Evolutionary conservation across 495 filamentous ascomycete species (phyloP), one percentile per base, ranked within the genome.

Genomic region (Tuber umbilicatum): DNA sequence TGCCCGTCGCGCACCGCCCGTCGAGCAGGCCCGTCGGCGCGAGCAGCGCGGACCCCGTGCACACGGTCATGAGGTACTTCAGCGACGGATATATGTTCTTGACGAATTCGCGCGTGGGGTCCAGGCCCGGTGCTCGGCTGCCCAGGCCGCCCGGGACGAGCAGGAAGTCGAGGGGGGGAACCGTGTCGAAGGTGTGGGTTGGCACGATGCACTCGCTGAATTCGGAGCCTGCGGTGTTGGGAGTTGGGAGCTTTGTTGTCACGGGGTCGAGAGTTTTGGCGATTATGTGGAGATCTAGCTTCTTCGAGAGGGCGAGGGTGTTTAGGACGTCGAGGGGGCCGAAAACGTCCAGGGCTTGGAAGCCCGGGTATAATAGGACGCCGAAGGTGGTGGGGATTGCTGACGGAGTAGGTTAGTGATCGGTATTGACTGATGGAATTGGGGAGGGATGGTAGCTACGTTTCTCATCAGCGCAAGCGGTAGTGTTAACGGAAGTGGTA

Each of bases 121-220:
- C 79, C 69, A 83, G 83, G 23, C 72, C 74, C 17, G 84, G 77
- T 14, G 82, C 73, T 2, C 88, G 86, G 5, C 84, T 82, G 35
- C 91, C 91, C 2, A 83, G 17, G 0, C 91, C 91, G 6, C 91
- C 91, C 0, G 90, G 91, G 4, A 93, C 83, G 68, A 93, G 80
- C 5, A 93, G 85, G 16, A 91, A 86, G 68, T 93, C 90, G 7
- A 92, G 80, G 2, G 79, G 79, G 0, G 85, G 85, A 4, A 84
- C 82, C 23, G 79, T 82, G 19, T 73, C 76, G 78, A 89, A 90
- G 1, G 89, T 90, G 82, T 89, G 89, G 5, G 90, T 92, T 31
- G 90, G 89, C 9, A 89, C 75, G 41, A 91, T 79, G 70, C 73
- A 73, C 74, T 89, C 83, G 21, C 81, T 73, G 64, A 87, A 84